These are phyloP conservation scores for Pseudogymnoascus sp. DNA, from an alignment of 2,329 filamentous ascomycete species.

Conservation along the genomic window DNA sequence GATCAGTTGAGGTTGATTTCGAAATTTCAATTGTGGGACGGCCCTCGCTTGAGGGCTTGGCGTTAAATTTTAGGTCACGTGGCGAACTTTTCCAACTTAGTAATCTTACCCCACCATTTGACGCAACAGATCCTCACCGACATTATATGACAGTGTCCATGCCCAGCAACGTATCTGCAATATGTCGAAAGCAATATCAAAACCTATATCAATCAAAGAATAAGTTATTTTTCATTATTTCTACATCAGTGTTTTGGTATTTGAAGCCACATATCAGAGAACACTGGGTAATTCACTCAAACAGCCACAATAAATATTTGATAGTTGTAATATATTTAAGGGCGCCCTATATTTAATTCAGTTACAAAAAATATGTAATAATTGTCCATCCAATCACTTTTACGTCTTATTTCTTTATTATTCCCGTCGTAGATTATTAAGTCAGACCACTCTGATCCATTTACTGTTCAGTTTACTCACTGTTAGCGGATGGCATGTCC, in stretches of 20 bases:
- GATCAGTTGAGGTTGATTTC: background rate
- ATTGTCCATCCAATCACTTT: background rate
- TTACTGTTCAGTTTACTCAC: background rate
- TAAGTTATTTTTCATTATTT: background rate
- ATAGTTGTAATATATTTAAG: background rate
- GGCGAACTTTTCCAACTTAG: background rate
- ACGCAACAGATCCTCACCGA: background rate
- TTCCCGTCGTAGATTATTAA: background rate
- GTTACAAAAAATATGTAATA: background rate
- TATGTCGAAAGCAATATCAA: background rate
- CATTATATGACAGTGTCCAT: background rate
- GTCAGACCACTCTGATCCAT: background rate
- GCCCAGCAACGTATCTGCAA: too few relatives aligned
- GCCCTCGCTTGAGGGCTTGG: conserved; percentile 7
- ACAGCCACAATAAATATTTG: background rate
- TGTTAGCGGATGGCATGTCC: background rate
- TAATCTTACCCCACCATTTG: background rate
- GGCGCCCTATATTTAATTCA: too few relatives aligned
- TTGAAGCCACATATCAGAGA: background rate
- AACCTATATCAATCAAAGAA: background rate
- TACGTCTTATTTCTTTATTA: background rate
- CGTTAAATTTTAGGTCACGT: background rate
- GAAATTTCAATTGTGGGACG: conserved; percentile 9
- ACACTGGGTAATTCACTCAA: background rate
- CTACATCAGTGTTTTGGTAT: background rate